Evolutionary conservation across 108 stramenopile species (phyloP).

Genomic region (Aurantiochytrium sp.): DNA sequence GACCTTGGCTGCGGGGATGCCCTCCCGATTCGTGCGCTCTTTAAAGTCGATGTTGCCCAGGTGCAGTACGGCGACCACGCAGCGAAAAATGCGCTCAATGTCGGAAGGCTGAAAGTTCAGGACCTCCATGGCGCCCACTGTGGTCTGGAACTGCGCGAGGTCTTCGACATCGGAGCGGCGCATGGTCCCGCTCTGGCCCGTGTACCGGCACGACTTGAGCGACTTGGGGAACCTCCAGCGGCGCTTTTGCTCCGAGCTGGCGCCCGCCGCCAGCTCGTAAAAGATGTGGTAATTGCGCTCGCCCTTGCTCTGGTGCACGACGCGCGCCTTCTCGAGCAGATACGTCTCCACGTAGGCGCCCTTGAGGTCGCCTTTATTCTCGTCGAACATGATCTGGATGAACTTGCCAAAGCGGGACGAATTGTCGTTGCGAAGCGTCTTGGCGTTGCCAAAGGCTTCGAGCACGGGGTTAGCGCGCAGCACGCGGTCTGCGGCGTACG

Average conservation of each 20-base stretch:
- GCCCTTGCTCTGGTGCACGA: conserved; percentile 44
- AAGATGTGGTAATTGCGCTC: conserved; percentile 90
- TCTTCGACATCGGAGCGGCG: neutral
- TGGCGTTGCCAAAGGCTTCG: conserved; percentile 36
- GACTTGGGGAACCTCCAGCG: conserved; percentile 32
- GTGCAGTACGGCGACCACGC: conserved; percentile 53
- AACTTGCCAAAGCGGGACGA: conserved; percentile 55
- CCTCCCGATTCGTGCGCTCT: conserved; percentile 39
- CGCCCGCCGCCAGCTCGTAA: conserved; percentile 66
- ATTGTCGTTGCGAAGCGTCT: conserved; percentile 35
- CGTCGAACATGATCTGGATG: conserved; percentile 61
- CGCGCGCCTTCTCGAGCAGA: conserved; percentile 76
- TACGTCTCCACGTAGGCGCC: conserved; percentile 85
- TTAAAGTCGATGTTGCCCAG: conserved; percentile 57
- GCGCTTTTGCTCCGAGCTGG: neutral
- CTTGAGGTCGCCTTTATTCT: conserved; percentile 61
- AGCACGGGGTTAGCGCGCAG: neutral
- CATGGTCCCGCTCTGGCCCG: neutral
- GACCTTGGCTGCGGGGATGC: neutral
- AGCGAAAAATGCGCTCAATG: conserved; percentile 32
- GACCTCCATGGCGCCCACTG: conserved; percentile 12
- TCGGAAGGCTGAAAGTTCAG: conserved; percentile 31
- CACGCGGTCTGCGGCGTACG: conserved; percentile 72
- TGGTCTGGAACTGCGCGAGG: neutral
- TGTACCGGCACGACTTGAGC: neutral